These are phyloP conservation scores for Fusarium oligoseptatum DNA, from an alignment of 2,329 filamentous ascomycete genomes.

Conservation along the genomic window DNA sequence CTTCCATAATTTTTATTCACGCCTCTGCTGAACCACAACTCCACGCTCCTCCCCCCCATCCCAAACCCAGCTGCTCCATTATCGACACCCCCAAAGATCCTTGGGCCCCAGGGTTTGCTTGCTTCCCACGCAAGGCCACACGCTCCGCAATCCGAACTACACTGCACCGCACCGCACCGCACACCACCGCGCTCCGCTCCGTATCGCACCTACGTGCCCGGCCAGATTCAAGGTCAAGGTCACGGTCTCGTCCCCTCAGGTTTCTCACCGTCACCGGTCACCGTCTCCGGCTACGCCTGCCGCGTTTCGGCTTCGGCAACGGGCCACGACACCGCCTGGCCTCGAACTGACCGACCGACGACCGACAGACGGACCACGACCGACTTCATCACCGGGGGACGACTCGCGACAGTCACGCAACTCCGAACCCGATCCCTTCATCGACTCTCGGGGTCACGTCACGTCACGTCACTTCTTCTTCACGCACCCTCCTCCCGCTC, in stretches of 20 bases:
- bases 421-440: conserved; percentile 15
- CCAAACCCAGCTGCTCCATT: conserved; percentile 49
- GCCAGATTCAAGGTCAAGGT: conserved; percentile 36
- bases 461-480: conserved; percentile 35
- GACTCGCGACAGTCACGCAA: conserved; percentile 27
- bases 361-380: conserved; percentile 7
- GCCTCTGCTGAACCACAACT: conserved; percentile 52
- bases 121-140: conserved; percentile 36
- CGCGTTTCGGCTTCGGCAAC: conserved; percentile 38
- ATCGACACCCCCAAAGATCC: conserved; percentile 57
- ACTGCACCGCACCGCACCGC: conserved; percentile 32
- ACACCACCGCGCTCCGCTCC: conserved; percentile 41
- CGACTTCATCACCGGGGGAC: conserved; percentile 24
- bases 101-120: conserved; percentile 48
- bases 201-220: conserved; percentile 41
- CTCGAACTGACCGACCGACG: conserved; percentile 18
- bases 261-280: conserved; percentile 39
- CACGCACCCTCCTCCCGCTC: conserved; percentile 18
- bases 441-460: conserved; percentile 18
- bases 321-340: conserved; percentile 30
- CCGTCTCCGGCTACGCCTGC: conserved; percentile 25
- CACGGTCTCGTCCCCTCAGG: conserved; percentile 26
- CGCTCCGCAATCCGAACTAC: conserved; percentile 46
- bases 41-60: conserved; percentile 54
- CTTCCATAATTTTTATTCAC: conserved; percentile 50